phyloP scores from a whole-genome alignment of 139 green algal genomes.

The Chlorella sp. region DNA sequence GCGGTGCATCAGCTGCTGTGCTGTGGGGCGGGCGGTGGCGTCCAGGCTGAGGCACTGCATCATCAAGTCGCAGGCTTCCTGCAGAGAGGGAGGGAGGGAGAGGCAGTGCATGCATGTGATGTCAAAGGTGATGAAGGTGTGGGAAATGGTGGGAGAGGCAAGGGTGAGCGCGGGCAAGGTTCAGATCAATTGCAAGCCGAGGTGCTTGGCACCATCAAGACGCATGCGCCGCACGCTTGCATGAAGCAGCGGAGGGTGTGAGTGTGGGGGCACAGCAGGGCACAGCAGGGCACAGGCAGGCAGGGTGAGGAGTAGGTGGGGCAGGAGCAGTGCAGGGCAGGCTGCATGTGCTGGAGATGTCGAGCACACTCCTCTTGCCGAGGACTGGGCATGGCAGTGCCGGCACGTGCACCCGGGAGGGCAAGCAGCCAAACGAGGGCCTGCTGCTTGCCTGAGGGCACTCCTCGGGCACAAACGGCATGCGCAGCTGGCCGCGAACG shows the following conservation, averaged over 20 bases:
- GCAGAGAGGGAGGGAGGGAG: neutral
- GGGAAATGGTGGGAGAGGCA: too few relatives aligned
- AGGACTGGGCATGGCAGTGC: too few relatives aligned
- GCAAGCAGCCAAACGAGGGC: neutral
- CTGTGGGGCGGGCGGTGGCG: neutral
- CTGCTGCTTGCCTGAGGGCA: neutral
- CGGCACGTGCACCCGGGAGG: too few relatives aligned
- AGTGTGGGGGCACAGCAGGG: neutral
- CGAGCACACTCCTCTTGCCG: too few relatives aligned
- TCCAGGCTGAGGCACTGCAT: constrained; percentile 4
- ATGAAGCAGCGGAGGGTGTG: neutral
- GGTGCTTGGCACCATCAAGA: constrained; percentile 11
- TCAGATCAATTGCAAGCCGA: too few relatives aligned
- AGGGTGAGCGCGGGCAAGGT: too few relatives aligned
- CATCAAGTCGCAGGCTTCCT: neutral
- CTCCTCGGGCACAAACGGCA: neutral
- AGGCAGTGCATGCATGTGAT: neutral
- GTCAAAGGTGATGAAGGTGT: too few relatives aligned
- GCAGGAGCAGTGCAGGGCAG: too few relatives aligned
- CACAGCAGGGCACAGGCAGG: too few relatives aligned
- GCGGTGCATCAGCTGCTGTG: neutral
- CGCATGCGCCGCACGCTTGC: neutral
- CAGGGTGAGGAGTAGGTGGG: too few relatives aligned
- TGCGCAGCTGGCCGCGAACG: neutral
- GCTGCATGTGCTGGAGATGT: too few relatives aligned